Evolutionary conservation across 768 basidiomycete species (phyloP).

Genomic region (Calvatia gigantea): DNA sequence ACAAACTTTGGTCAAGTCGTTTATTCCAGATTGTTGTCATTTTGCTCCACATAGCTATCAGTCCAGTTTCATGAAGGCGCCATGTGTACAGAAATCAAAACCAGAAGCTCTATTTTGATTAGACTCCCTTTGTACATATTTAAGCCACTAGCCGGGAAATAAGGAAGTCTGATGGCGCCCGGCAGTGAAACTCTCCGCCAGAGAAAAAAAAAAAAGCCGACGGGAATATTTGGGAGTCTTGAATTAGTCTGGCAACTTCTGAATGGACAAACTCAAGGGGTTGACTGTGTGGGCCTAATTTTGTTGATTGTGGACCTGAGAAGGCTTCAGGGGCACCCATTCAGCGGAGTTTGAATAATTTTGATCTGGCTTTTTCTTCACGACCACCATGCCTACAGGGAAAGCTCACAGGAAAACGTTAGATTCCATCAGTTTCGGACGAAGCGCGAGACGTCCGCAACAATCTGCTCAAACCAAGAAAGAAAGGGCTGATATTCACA

Average conservation of each 20-base stretch:
- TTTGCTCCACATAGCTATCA: no score
- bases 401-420: neutral
- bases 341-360: conserved; percentile 42
- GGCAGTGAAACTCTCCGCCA: no score
- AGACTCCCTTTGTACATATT: conserved; percentile 57
- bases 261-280: conserved; percentile 19
- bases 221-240: conserved; percentile 1
- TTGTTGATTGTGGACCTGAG: neutral
- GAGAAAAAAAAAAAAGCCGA: conserved; percentile 17
- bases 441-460: neutral
- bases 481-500: neutral
- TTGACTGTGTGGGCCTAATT: conserved; percentile 8
- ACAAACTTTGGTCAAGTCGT: no score
- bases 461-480: neutral
- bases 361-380: conserved; percentile 13
- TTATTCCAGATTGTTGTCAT: no score
- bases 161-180: no score
- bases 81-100: conserved; percentile 8
- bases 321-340: conserved; percentile 11
- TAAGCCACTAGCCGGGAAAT: no score
- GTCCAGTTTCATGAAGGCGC: conserved; percentile 7
- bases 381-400: conserved; percentile 16
- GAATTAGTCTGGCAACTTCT: conserved; percentile 11
- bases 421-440: neutral
- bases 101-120: conserved; percentile 3